A percentile compares a stretch with the other conserved stretches of the same genome.
phyloP scores from a whole-genome alignment of 2,329 filamentous ascomycete species.

The Aspergillus nomiae region DNA sequence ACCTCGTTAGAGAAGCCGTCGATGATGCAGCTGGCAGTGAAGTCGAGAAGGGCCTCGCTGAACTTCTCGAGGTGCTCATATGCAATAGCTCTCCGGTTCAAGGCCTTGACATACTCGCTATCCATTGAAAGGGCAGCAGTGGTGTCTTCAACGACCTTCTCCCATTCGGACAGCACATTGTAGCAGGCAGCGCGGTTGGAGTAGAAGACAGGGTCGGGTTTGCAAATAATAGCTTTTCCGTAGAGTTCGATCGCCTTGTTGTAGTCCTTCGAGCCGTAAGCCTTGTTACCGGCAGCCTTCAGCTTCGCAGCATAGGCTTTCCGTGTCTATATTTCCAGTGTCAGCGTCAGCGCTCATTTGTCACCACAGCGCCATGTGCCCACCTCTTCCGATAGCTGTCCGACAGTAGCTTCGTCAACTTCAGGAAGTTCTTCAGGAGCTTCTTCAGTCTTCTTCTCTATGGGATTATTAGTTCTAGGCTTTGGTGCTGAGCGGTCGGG shows the following conservation, averaged over 20 bases:
- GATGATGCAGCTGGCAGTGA: slow-evolving; percentile 98
- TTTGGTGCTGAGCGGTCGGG: slow-evolving; percentile 23
- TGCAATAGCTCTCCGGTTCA: slow-evolving; percentile 94
- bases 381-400: slow-evolving; percentile 51
- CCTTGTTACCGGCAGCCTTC: slow-evolving; percentile 94
- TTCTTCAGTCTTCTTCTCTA: slow-evolving; percentile 50
- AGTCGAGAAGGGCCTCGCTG: slow-evolving; percentile 94
- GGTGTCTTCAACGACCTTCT: slow-evolving; percentile 95
- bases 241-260: slow-evolving; percentile 92
- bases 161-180: slow-evolving; percentile 90
- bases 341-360: slow-evolving; percentile 6
- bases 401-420: slow-evolving; percentile 53
- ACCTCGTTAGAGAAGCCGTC: slow-evolving; percentile 92
- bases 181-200: slow-evolving; percentile 98
- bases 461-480: slow-evolving; percentile 21
- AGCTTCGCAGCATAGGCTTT: slow-evolving; percentile 87
- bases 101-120: slow-evolving; percentile 93
- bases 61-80: slow-evolving; percentile 92
- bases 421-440: slow-evolving; percentile 69
- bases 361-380: slow-evolving; percentile 9
- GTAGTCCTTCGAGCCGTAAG: slow-evolving; percentile 93
- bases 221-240: slow-evolving; percentile 93
- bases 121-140: slow-evolving; percentile 93
- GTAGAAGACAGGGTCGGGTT: slow-evolving; percentile 96
- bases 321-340: slow-evolving; percentile 60